phyloP scores from a whole-genome alignment of 2,329 filamentous ascomycete genomes.

The Sporothrix dimorphospora region DNA sequence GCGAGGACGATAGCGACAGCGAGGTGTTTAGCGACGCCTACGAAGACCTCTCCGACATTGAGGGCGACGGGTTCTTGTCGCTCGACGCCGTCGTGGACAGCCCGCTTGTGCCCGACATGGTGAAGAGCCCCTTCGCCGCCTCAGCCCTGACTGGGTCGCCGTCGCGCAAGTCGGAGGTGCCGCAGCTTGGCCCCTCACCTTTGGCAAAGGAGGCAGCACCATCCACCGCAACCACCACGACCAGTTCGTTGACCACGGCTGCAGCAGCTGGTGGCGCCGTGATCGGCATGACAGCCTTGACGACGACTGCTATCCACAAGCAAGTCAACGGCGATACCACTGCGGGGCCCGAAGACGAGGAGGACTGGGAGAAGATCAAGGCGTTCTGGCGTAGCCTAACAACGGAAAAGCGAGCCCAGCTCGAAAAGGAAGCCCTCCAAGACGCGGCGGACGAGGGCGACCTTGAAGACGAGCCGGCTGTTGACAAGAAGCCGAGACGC shows the following conservation, averaged over 20 bases:
- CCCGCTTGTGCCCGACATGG: conserved; percentile 46
- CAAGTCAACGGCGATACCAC: neutral
- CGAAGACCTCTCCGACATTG: conserved; percentile 69
- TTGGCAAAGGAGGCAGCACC: conserved; percentile 8
- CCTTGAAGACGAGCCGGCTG: conserved; percentile 43
- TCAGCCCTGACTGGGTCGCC: neutral
- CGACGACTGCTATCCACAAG: conserved; percentile 5
- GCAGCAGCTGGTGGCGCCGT: neutral
- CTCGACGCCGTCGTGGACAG: conserved; percentile 72
- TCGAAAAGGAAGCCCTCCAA: conserved; percentile 61
- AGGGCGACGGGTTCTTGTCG: conserved; percentile 70
- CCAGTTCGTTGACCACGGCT: neutral
- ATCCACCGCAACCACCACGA: neutral
- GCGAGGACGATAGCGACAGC: conserved; percentile 26
- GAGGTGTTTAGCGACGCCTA: conserved; percentile 77
- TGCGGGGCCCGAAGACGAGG: conserved; percentile 22
- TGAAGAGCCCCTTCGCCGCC: conserved; percentile 24
- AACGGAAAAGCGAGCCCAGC: conserved; percentile 62
- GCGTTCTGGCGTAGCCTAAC: conserved; percentile 71
- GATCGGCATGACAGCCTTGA: conserved; percentile 3
- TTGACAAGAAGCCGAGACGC: conserved; percentile 44
- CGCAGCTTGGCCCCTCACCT: neutral
- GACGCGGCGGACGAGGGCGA: conserved; percentile 55
- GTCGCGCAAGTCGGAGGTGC: neutral
- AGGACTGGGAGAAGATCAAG: conserved; percentile 71